Conservation (phyloP, 129 eudicot genomes). For the Escallonia rubra region DNA sequence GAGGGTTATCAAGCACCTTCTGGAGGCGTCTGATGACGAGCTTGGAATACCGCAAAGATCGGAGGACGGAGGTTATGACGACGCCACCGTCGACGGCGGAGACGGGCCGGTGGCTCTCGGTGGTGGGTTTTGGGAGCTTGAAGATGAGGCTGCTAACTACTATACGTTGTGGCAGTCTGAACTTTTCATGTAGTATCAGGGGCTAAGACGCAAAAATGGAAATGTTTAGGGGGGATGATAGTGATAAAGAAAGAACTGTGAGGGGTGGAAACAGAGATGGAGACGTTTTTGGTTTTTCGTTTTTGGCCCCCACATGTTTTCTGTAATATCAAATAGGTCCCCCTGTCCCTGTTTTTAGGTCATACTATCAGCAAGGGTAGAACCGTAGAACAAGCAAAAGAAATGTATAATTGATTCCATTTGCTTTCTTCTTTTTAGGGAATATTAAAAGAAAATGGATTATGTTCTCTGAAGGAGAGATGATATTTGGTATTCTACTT, state of each 20-base stretch:
- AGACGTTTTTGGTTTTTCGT: constrained; percentile 22
- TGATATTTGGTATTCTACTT: too few species aligned
- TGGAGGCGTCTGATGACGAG: constrained; percentile 95
- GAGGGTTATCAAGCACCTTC: constrained; percentile 78
- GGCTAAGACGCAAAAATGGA: neutral
- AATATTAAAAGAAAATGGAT: too few species aligned
- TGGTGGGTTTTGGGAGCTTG: constrained; percentile 78
- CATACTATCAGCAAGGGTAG: neutral
- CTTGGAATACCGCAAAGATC: constrained; percentile 56
- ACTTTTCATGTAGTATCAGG: constrained; percentile 46
- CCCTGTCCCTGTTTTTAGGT: constrained; percentile 5
- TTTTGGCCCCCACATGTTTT: constrained; percentile 27
- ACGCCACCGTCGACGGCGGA: constrained; percentile 19
- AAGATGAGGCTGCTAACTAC: constrained; percentile 85
- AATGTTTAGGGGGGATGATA: constrained; percentile 24
- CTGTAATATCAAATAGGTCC: constrained; percentile 17
- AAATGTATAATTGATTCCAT: neutral
- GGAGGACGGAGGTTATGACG: constrained; percentile 20
- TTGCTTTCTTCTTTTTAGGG: too few species aligned
- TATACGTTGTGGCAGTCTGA: constrained; percentile 64
- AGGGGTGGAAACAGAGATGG: constrained; percentile 20
- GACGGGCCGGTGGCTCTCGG: constrained; percentile 15
- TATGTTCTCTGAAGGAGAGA: too few species aligned
- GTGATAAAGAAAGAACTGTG: constrained; percentile 14
- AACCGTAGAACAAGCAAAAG: neutral